Base-by-base conservation (phyloP, 441 rosid species). In the Euphorbia corollata region DNA sequence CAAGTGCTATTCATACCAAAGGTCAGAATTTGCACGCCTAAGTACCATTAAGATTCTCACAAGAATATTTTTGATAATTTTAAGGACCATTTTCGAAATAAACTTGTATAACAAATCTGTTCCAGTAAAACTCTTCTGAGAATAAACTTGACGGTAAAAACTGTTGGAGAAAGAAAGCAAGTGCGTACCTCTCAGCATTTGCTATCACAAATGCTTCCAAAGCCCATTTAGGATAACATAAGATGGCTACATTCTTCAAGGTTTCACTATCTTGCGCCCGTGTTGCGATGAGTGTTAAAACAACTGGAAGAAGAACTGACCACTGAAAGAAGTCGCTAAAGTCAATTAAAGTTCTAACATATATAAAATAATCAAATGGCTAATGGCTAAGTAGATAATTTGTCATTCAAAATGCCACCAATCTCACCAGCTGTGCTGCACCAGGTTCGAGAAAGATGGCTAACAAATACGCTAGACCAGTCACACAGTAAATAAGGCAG, bases 181-280 rank as follows among this genome's bases (percentile, higher is more conserved):
- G 0, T 9, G 63, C 69, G 1, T 65, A 93, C 99, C 85, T 87
- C 75, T 87, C 75, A 12, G 97, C 96, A 68, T 87, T 89, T 58
- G 96, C 86, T 66, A 89, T 80, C 32, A 91, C 85, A 59, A 89
- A 89, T 69, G 93, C 97, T 62, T 89, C 81, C 80, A 91, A 68
- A 58, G 99, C 95, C 97, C 99, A 93, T 71, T 84, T 89, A 8
- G 97, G 90, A 72, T 89, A 93, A 80, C 96, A 83, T 50, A 91
- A 76, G 57, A 79, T 61, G 16, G 83, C 75, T 57, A 89, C 60
- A 59, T 50, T 63, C 77, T 66, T 83, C 71, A 82, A 54, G 15
- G 74, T 64, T 70, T 63, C 63, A 67, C 72, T 78, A 20, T 71
- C 63, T 60, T 71, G 76, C 1, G 74, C 77, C 70, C 77, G 88